Conservation (phyloP, 371 early-diverging fungal species). For the Batrachochytrium dendrobatidis region DNA sequence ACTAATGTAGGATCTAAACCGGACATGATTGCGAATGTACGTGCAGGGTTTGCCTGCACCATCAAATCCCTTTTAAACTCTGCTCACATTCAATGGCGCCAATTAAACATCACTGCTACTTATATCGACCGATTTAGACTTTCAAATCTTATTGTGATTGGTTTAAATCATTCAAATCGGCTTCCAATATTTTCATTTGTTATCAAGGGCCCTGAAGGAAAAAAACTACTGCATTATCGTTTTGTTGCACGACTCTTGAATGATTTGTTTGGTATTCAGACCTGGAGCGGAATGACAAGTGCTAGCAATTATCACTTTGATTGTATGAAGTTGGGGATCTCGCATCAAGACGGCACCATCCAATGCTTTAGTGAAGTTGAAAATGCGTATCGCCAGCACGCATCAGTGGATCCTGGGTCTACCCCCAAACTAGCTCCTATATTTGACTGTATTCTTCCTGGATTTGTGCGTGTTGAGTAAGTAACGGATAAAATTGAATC, state of each 20-base stretch:
- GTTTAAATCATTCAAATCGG: background rate
- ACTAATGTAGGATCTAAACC: constrained; percentile 13
- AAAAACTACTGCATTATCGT: constrained; percentile 6
- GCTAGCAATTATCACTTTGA: background rate
- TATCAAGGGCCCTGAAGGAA: background rate
- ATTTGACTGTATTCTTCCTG: background rate
- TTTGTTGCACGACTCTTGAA: constrained; percentile 12
- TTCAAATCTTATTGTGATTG: constrained; percentile 6
- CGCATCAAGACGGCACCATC: background rate
- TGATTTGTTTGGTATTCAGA: constrained; percentile 18
- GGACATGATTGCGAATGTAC: constrained; percentile 11
- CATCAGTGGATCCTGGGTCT: too few species aligned
- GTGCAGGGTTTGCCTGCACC: constrained; percentile 11
- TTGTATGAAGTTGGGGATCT: background rate
- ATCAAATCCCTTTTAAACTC: constrained; percentile 2
- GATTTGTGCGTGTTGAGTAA: constrained; percentile 1
- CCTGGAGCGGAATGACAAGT: constrained; percentile 9
- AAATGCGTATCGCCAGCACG: too few species aligned
- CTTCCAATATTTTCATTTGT: constrained; percentile 11
- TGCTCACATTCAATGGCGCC: background rate
- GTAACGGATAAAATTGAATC: too few species aligned
- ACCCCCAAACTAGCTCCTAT: too few species aligned
- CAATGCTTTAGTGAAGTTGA: too few species aligned
- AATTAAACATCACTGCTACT: background rate
- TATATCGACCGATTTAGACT: background rate